A percentile compares a stretch with the other conserved stretches of the same genome.
These are phyloP conservation scores for Pleurotus ostreatus DNA, from an alignment of 768 basidiomycete genomes.

Conservation along the genomic window DNA sequence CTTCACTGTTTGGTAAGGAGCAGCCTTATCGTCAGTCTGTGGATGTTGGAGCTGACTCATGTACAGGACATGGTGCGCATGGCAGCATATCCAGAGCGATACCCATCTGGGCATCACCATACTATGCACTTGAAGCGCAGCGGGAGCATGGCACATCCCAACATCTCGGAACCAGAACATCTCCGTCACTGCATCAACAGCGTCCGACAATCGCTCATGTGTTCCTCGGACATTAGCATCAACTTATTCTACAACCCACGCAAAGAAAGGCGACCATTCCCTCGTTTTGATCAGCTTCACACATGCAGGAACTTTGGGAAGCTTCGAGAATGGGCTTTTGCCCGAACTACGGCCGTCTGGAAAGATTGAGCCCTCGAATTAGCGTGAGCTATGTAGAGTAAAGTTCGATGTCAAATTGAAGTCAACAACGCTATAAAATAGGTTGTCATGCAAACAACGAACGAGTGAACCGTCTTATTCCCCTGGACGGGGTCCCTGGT, in stretches of 20 bases:
- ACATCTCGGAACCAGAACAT: conserved; percentile 13
- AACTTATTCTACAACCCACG: conserved; percentile 18
- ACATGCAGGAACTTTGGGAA: conserved; percentile 4
- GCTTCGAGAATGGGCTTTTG: conserved; percentile 2
- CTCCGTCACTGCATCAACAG: conserved; percentile 19
- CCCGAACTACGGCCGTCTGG: background rate
- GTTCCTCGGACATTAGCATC: conserved; percentile 14
- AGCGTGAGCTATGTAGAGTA: too few relatives aligned
- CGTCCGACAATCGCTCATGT: conserved; percentile 16
- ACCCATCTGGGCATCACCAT: background rate
- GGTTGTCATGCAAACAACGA: too few relatives aligned
- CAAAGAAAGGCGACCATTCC: background rate
- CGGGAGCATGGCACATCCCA: background rate
- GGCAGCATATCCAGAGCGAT: background rate
- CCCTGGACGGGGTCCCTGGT: too few relatives aligned
- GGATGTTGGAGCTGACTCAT: background rate
- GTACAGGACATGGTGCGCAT: conserved; percentile 2
- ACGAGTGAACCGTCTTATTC: too few relatives aligned
- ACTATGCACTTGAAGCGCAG: background rate
- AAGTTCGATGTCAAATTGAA: too few relatives aligned
- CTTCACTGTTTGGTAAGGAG: conserved; percentile 17
- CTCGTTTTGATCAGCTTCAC: conserved; percentile 4
- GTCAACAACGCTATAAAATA: too few relatives aligned
- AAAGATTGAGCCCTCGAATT: background rate
- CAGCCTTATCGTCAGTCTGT: background rate